Evolutionary conservation across 495 filamentous ascomycete genomes (phyloP), one percentile per base, ranked within the genome.

Genomic region (Penicillium odoratum): DNA sequence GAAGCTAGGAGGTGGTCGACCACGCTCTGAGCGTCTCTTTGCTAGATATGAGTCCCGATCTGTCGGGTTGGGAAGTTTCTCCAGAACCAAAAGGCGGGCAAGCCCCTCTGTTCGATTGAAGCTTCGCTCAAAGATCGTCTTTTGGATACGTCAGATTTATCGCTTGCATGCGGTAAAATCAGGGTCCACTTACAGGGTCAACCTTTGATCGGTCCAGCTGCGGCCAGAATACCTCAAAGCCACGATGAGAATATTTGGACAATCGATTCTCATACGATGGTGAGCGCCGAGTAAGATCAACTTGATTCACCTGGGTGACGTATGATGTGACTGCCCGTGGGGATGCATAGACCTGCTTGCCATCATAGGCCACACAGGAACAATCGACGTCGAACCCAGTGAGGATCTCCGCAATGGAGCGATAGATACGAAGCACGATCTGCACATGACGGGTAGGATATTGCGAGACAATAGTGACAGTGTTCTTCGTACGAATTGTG

Each of bases 301-400:
- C 82, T 28, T 83, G 84, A 63, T 95, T 95, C 55, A 78, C 78
- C 73, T 95, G 90, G 7, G 88, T 91, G 53, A 93, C 84, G 62
- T 84, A 92, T 1, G 89, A 81, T n/a, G 80, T 81, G 6, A 95
- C 66, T 11, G 88, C 83, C 2, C 90, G 81, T 8, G 90, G 90
- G 9, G 86, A 82, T 21, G 81, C 81, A 60, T 85, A 91, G 4
- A 94, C 89, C 59, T 90, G 86, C 7, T 80, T 79, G 6, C 91
- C 91, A 61, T 93, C 85, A 62, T 89, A 95, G 3, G 89, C 90
- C 16, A 82, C 87, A 59, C 89, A 87, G 4, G 89, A 87, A 67
- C 86, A 91, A 60, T 93, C 89, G 15, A 94, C 90, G 66, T 94
- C 90, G 58, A 94, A 94, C 0, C 90, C 90, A 10, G 89, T 89